Evolutionary conservation across 2,329 filamentous ascomycete genomes (phyloP), one percentile per base, ranked within the genome.

Genomic region (Diaporthe vexans): DNA sequence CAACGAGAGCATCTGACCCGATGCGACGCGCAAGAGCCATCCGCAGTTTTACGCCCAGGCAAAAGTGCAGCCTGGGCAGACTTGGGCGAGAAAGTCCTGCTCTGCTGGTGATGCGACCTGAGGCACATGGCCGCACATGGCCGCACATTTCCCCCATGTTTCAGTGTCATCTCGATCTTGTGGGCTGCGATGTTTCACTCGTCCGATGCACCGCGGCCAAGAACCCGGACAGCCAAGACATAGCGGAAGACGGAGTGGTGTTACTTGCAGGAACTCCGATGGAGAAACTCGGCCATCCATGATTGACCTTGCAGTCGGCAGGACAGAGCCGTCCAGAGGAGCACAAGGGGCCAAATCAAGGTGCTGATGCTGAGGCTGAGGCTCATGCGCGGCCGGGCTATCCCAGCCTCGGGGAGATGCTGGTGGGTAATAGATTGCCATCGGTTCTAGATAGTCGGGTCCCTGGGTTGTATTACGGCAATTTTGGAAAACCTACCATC

Each of bases 71-170:
- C 11, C 48, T 24, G 46, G 19, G n/a, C 48, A 33, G 61, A 51
- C 35, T 17, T 9, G 43, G 19, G 24, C 26, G 40, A 10, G 59
- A 21, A 10, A 17, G 19, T 10, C 7, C 13, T 65, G 43, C 26
- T 48, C 13, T 65, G 43, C 26, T 48, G 59, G 24, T 48, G 17
- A 9, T 40, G 29, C 26, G 59, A 65, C 19, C 19, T 13, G 26
- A 51, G 40, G 43, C 26, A 48, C 43, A 35, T 4, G 26, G 59
- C 40, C 40, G 43, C 26, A 48, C 43, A 35, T 4, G 26, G 59
- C 40, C 40, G 59, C 59, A 63, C 11, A 24, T 63, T 3, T 65
- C 35, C 43, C 61, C 61, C 61, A 65, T 65, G 61, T 65, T 65
- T 65, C 61, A 51, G 26, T 65, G 19, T 9, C 59, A 65, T 65